These are phyloP conservation scores for Colletotrichum musicola DNA, from an alignment of 2,329 filamentous ascomycete species.

Conservation along the genomic window DNA sequence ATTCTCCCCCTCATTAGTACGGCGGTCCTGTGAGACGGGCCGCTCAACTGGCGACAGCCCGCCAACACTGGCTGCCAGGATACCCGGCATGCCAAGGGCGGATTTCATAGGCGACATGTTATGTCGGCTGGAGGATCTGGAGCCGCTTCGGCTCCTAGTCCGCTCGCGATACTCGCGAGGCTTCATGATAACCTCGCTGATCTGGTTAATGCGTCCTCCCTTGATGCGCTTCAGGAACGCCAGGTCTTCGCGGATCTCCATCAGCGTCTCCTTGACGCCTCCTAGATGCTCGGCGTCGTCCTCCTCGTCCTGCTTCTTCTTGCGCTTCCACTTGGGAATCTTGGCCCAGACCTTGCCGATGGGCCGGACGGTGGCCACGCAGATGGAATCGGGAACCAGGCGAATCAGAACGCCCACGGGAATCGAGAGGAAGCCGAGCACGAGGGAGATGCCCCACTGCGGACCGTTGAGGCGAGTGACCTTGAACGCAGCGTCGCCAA, in stretches of 20 bases:
- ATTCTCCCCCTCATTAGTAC: constrained; percentile 6
- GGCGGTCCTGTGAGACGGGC: constrained; percentile 18
- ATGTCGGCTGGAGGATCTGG: constrained; percentile 37
- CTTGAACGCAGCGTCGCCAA: constrained; percentile 75
- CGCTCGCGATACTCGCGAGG: constrained; percentile 59
- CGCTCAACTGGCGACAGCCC: constrained; percentile 38
- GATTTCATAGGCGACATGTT: constrained; percentile 40
- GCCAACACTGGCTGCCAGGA: constrained; percentile 41
- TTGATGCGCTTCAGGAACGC: constrained; percentile 71
- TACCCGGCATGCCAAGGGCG: constrained; percentile 41
- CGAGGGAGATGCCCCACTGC: constrained; percentile 78
- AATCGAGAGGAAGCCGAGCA: constrained; percentile 75
- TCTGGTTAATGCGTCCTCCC: constrained; percentile 70
- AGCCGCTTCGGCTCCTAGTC: constrained; percentile 38
- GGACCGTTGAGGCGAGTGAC: constrained; percentile 63
- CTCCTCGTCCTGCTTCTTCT: constrained; percentile 39
- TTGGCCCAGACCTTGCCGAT: constrained; percentile 37
- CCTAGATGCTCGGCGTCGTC: constrained; percentile 50
- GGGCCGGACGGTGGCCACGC: constrained; percentile 41
- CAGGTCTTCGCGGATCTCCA: constrained; percentile 72
- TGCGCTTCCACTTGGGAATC: constrained; percentile 38
- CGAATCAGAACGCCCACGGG: constrained; percentile 76
- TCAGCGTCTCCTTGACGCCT: constrained; percentile 55
- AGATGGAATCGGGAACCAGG: constrained; percentile 48
- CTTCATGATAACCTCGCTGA: constrained; percentile 69